Evolutionary conservation across 345 rosid genomes (phyloP), one percentile per base, ranked within the genome.

Genomic region (Eucalyptus viminalis): DNA sequence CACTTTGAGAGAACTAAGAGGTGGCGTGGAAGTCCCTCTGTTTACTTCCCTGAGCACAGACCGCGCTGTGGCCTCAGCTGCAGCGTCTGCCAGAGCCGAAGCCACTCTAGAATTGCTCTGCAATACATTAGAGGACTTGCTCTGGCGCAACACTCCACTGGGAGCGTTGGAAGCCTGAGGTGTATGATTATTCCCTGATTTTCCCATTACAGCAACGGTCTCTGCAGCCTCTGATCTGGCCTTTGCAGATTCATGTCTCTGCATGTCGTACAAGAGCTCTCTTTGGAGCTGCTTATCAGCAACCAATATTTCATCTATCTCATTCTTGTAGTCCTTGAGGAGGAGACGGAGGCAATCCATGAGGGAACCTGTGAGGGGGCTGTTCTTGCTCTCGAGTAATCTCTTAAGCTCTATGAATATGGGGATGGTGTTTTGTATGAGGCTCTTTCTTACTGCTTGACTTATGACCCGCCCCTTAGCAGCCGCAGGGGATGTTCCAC

Each of bases 231-330:
- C 91, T 54, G 95, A 88, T 89, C 92, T 93, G 49, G 95, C 95
- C 96, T 93, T 96, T 87, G 91, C 92, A 51, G 97, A 90, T 90
- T 98, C 99, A 80, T 97, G 94, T 87, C 93, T 96, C 91, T 98
- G 97, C 96, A 97, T 98, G 86, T 98, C 99, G 62, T 97, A 97
- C 22, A 95, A 85, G n/a, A 97, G 99, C 93, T 98, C 99, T 89
- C 94, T 97, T 93, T 95, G 99, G 31, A 98, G 98, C 93, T 97
- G 98, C 92, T 93, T 95, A 88, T 97, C 99, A 1, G 99, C 99
- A n/a, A 97, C 94, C 86, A 97, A 87, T 90, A 97, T 97, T 86
- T 97, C 99, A 56, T 97, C 99, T 40, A 97, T 96, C 95, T 97
- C 99, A 50, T 92, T 97, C 91, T 95, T 97, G 94, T 96, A 97